phyloP scores from a whole-genome alignment of 202 grass and related monocot genomes.

The Thinopyrum obtusiflorum region DNA sequence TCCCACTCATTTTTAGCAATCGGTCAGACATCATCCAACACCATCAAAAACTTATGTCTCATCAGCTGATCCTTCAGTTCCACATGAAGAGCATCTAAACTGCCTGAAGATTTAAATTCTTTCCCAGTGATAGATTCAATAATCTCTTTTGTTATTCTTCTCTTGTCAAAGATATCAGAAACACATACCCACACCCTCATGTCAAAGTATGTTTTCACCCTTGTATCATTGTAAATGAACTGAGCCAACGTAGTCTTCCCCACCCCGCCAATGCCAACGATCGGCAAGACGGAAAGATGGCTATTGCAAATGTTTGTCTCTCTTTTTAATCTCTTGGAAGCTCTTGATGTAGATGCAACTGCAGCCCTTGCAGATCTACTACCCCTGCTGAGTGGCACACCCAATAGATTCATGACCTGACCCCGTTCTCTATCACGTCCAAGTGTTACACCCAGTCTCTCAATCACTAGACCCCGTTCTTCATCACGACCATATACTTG shows the following conservation, averaged over 20 bases:
- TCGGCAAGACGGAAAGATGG: neutral
- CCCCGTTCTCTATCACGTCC: neutral
- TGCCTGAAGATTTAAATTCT: too few species aligned
- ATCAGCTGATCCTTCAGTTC: too few species aligned
- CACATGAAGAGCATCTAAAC: too few species aligned
- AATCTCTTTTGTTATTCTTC: neutral
- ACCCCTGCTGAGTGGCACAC: neutral
- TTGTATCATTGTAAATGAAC: neutral
- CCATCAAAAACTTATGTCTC: too few species aligned
- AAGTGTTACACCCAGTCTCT: too few species aligned
- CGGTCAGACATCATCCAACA: neutral
- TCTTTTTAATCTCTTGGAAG: neutral
- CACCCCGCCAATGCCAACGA: too few species aligned
- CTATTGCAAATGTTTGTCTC: too few species aligned
- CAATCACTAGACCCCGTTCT: too few species aligned
- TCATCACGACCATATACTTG: too few species aligned
- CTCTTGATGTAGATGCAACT: too few species aligned
- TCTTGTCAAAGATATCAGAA: neutral
- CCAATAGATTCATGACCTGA: neutral
- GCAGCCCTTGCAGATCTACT: neutral
- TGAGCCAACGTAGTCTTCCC: neutral
- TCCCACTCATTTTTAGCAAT: too few species aligned
- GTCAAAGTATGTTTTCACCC: neutral
- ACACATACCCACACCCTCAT: neutral
- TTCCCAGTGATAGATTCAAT: neutral